Conservation (phyloP, 2,329 filamentous ascomycete species). For the Penicillium brasilianum region DNA sequence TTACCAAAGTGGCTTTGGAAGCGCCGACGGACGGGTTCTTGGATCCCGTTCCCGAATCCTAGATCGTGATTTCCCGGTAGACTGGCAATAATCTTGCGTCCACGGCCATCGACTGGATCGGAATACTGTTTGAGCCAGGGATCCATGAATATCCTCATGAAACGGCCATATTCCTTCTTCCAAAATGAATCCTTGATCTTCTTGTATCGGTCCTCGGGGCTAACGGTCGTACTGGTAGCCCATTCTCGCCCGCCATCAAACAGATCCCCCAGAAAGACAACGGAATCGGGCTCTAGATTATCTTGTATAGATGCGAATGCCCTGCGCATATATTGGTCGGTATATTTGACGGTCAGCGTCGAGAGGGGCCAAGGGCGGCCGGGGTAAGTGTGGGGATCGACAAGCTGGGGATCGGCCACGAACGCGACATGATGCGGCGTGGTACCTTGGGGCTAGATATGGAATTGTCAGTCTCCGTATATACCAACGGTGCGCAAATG, state of each 20-base stretch:
- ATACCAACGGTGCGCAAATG: neutral
- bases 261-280: conserved; percentile 90
- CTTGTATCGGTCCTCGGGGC: conserved; percentile 70
- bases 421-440: conserved; percentile 83
- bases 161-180: conserved; percentile 83
- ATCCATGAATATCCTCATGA: conserved; percentile 81
- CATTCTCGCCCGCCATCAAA: conserved; percentile 97
- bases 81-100: conserved; percentile 79
- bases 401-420: conserved; percentile 87
- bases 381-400: conserved; percentile 93
- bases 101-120: conserved; percentile 64
- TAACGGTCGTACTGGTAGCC: conserved; percentile 69
- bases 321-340: conserved; percentile 87
- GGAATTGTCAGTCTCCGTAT: conserved; percentile 11
- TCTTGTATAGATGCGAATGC: conserved; percentile 80
- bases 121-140: conserved; percentile 66
- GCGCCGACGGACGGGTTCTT: conserved; percentile 76
- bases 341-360: conserved; percentile 70
- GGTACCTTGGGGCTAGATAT: conserved; percentile 70
- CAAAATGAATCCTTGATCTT: conserved; percentile 83
- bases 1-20: conserved; percentile 91
- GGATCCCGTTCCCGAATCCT: conserved; percentile 85
- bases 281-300: conserved; percentile 78
- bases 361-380: conserved; percentile 77
- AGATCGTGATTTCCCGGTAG: conserved; percentile 95